These are phyloP conservation scores for Epichloe elymi DNA, from an alignment of 2,329 filamentous ascomycete species.

Conservation along the genomic window DNA sequence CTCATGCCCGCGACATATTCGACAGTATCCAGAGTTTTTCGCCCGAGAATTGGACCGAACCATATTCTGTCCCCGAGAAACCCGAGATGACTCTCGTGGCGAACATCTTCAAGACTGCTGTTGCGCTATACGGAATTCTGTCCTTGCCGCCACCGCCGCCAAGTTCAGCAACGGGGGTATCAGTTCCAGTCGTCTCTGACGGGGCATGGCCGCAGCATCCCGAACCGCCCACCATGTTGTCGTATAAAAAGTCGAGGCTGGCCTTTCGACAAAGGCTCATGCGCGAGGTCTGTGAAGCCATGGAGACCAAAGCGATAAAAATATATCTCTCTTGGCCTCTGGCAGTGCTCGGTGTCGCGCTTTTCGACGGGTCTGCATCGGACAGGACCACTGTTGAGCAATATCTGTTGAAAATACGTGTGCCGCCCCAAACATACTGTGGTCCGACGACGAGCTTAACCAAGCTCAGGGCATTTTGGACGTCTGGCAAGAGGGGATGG, in stretches of 20 bases:
- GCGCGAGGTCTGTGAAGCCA: neutral
- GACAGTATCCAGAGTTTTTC: neutral
- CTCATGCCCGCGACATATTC: neutral
- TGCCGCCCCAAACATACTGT: constrained; percentile 1
- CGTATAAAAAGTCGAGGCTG: neutral
- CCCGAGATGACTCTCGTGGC: neutral
- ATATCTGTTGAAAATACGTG: neutral
- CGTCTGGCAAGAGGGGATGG: constrained; percentile 1
- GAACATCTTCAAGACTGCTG: constrained; percentile 1
- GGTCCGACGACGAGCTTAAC: neutral
- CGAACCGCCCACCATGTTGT: neutral
- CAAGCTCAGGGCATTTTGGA: constrained; percentile 3
- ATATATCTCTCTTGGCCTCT: constrained; percentile 2
- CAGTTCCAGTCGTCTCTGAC: neutral
- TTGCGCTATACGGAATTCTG: constrained; percentile 1
- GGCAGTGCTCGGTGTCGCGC: constrained; percentile 2
- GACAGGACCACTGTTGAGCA: neutral
- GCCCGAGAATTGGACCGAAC: constrained; percentile 3
- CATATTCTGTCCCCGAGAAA: neutral
- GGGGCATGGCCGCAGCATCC: neutral
- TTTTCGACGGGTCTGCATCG: neutral
- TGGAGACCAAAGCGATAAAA: neutral
- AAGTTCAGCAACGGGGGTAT: neutral
- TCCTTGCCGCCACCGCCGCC: neutral
- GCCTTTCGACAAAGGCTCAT: neutral